Percentiles rank a stretch among this genome's conserved stretches.
phyloP scores from a whole-genome alignment of 495 filamentous ascomycete genomes.

The Neurospora terricola region DNA sequence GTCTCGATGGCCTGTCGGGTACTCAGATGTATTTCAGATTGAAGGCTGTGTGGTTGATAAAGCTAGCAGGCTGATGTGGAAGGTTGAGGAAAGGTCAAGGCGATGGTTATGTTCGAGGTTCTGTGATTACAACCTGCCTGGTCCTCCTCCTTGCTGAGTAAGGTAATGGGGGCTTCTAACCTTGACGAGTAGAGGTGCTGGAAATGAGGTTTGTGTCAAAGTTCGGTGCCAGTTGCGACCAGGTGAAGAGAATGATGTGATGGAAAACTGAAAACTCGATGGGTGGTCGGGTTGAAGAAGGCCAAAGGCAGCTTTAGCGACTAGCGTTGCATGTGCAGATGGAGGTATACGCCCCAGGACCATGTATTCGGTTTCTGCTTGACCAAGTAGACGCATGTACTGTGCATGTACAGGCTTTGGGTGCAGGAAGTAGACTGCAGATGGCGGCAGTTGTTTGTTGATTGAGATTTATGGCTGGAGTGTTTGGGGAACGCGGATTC shows the following conservation, averaged over 20 bases:
- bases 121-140: not conserved
- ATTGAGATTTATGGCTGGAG: not conserved
- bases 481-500: accelerated
- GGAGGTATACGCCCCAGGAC: not conserved
- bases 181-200: not conserved
- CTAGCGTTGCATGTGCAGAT: not conserved
- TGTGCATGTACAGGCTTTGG: not conserved
- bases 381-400: not conserved
- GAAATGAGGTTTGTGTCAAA: not conserved
- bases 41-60: not conserved
- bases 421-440: not conserved
- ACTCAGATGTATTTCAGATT: not conserved
- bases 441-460: not conserved
- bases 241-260: not conserved
- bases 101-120: not conserved
- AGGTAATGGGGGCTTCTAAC: not conserved
- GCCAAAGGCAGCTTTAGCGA: not conserved
- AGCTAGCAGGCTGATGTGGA: not conserved
- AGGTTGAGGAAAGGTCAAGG: not conserved
- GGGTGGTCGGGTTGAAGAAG: not conserved
- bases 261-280: not conserved
- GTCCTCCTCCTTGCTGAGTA: not conserved
- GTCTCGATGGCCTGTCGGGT: not conserved
- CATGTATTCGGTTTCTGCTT: not conserved
- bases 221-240: not conserved